A percentile compares a stretch with the other conserved stretches of the same genome.
These are phyloP conservation scores for Vitis riparia DNA, from an alignment of 164 flowering plant species.

Conservation along the genomic window DNA sequence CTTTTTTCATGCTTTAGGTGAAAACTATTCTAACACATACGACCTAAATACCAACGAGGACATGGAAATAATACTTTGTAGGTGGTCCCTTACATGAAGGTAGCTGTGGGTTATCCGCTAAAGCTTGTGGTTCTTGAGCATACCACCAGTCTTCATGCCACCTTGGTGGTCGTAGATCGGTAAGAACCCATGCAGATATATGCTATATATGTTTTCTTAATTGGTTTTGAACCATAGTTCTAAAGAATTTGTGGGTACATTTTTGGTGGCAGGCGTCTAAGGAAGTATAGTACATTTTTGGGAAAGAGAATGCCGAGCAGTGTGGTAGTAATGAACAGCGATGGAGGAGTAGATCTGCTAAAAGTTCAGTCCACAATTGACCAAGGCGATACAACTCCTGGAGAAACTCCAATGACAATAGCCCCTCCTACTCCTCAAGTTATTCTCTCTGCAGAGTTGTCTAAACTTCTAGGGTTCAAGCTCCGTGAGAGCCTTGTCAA, in stretches of 20 bases:
- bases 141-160: slow-evolving; percentile 14
- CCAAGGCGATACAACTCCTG: background rate
- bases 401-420: too few relatives aligned
- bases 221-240: background rate
- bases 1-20: too few relatives aligned
- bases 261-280: background rate
- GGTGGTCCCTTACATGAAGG: slow-evolving; percentile 11
- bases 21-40: too few relatives aligned
- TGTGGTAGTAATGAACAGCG: slow-evolving; percentile 9
- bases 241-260: background rate
- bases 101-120: slow-evolving; percentile 6
- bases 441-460: too few relatives aligned
- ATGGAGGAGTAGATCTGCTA: slow-evolving; percentile 10
- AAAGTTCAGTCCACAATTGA: background rate
- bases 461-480: too few relatives aligned
- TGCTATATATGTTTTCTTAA: background rate
- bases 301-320: slow-evolving; percentile 9
- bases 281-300: slow-evolving; percentile 5
- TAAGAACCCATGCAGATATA: background rate
- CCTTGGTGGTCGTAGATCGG: slow-evolving; percentile 13
- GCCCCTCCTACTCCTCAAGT: too few relatives aligned
- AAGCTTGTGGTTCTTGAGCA: slow-evolving; percentile 12
- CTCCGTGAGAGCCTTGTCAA: too few relatives aligned
- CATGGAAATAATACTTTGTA: background rate
- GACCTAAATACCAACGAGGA: background rate